Percentiles rank a stretch among this genome's conserved stretches.
phyloP scores from a whole-genome alignment of 345 rosid species.

The Eucalyptus caleyi region DNA sequence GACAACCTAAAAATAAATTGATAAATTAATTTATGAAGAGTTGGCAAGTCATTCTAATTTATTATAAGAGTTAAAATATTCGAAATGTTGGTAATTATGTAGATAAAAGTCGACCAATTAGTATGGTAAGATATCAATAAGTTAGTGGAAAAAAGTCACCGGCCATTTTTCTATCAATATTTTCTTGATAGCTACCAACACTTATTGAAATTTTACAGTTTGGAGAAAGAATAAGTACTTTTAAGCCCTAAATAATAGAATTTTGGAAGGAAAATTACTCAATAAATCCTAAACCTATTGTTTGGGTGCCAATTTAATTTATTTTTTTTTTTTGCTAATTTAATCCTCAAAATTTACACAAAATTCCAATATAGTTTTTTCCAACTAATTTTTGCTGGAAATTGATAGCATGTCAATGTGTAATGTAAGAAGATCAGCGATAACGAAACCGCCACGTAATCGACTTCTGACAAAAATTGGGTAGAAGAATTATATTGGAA shows the following conservation, averaged over 20 bases:
- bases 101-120: background rate
- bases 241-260: background rate
- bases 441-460: accelerated
- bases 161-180: background rate
- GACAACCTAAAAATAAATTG: background rate
- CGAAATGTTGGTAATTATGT: background rate
- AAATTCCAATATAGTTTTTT: background rate
- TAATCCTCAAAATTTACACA: background rate
- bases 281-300: background rate
- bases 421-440: background rate
- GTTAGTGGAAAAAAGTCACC: background rate
- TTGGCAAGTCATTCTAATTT: background rate
- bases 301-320: background rate
- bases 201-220: background rate
- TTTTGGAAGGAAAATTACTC: background rate
- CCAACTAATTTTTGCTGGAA: accelerated
- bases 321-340: background rate
- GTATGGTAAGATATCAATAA: background rate
- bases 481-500: background rate
- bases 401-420: accelerated
- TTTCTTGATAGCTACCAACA: background rate
- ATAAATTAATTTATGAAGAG: background rate
- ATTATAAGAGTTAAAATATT: background rate
- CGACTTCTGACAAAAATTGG: background rate
- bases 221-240: background rate